Base-by-base conservation (phyloP, 1,284 basidiomycete genomes). In the Apiotrichum laibachii region DNA sequence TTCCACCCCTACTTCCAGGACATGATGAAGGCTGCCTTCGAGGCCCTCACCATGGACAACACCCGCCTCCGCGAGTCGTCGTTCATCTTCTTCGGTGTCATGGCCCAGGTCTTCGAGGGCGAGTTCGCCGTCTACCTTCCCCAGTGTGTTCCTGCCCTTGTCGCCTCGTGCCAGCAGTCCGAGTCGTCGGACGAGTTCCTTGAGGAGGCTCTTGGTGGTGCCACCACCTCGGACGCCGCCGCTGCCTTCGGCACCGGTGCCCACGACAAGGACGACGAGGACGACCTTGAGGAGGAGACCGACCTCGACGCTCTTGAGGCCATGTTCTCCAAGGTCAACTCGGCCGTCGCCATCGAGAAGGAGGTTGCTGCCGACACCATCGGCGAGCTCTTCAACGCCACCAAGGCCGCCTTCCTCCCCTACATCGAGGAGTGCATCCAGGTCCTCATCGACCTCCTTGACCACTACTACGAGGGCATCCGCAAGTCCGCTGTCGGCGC, bases 331-430 rank as follows among this genome's bases (percentile, higher is more conserved):
- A 80, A 81, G 63, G 92, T 95, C 66, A 97, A 94, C 82, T 92
- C 89, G 69, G 94, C 94, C 48, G 89, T 99, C 67, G 95, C 94
- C 55, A 92, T 99, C 59, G 96, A 99, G 83, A 99, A 99, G 81
- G 96, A 99, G 82, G 96, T 98, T 59, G 95, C 96, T 8, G 92
- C 93, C 42, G 95, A 99, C 77, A 92, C 95, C 34, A 88, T 99
- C 63, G 92, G 95, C 57, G 89, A 91, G 55, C 81, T 99, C 61
- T 98, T 98, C 77, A 82, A 85, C 46, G 84, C 89, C 50, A 95
- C 92, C 54, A 86, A 87, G 72, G 79, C 77, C 43, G 87, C 90
- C 71, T 99, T 97, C 86, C 81, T 98, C 67, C 93, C 93, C 6
- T 99, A 86, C 76, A 68, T 84, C 50, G 80, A 82, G 72, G 70